These are phyloP conservation scores for Alternaria triticimaculans DNA, from an alignment of 2,329 filamentous ascomycete species.

Conservation along the genomic window DNA sequence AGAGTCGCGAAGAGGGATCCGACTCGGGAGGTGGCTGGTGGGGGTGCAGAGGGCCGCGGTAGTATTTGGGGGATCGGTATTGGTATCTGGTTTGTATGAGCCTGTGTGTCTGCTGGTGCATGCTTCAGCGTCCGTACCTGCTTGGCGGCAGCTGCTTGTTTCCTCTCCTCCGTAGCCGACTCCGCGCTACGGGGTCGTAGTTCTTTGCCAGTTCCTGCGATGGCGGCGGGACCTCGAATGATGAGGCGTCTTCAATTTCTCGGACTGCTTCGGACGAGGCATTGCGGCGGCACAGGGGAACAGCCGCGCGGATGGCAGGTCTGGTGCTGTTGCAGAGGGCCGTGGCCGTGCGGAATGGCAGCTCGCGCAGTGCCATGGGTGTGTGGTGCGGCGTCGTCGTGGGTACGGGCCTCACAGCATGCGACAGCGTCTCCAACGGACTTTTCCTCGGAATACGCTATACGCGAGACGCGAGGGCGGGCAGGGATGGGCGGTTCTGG, in stretches of 20 bases:
- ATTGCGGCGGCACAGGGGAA: slow-evolving; percentile 52
- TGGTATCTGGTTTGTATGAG: slow-evolving; percentile 72
- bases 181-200: slow-evolving; percentile 58
- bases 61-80: slow-evolving; percentile 91
- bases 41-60: slow-evolving; percentile 91
- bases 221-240: slow-evolving; percentile 49
- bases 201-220: slow-evolving; percentile 52
- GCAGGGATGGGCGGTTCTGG: slow-evolving; percentile 19
- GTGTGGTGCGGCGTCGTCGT: slow-evolving; percentile 19
- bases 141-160: slow-evolving; percentile 57
- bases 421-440: slow-evolving; percentile 9
- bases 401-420: slow-evolving; percentile 6
- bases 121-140: slow-evolving; percentile 53
- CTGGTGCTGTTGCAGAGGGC: slow-evolving; percentile 34
- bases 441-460: slow-evolving; percentile 22
- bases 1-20: slow-evolving; percentile 86
- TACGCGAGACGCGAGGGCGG: slow-evolving; percentile 11
- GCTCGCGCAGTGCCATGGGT: slow-evolving; percentile 48
- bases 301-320: slow-evolving; percentile 27
- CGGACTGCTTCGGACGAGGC: slow-evolving; percentile 53
- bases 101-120: background rate
- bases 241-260: slow-evolving; percentile 58
- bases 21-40: slow-evolving; percentile 87
- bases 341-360: slow-evolving; percentile 39
- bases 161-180: slow-evolving; percentile 52